These are phyloP conservation scores for Annulohypoxylon stygium DNA, from an alignment of 495 filamentous ascomycete species.

Conservation along the genomic window DNA sequence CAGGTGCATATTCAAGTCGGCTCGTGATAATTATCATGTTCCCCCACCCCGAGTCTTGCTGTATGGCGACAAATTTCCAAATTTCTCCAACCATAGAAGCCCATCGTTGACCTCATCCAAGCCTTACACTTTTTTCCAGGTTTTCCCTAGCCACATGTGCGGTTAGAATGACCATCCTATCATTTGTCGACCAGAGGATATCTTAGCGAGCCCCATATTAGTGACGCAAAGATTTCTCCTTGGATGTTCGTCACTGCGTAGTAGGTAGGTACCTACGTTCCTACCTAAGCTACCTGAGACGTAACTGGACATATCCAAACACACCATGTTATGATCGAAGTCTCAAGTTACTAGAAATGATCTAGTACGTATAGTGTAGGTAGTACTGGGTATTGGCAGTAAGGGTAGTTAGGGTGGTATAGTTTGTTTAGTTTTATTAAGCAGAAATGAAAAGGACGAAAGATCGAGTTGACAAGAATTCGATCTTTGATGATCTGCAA, in stretches of 20 bases:
- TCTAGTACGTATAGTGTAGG: not conserved
- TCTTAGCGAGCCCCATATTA: constrained; percentile 28
- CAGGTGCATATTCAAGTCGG: constrained; percentile 31
- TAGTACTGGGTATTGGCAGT: not conserved
- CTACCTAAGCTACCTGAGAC: not conserved
- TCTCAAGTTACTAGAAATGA: not conserved
- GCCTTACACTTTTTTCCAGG: constrained; percentile 16
- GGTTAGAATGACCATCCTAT: not conserved
- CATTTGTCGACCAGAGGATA: not conserved
- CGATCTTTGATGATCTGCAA: constrained; percentile 40
- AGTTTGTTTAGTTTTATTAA: constrained; percentile 9
- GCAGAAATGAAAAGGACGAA: constrained; percentile 3
- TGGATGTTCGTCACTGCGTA: not conserved
- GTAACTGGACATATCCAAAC: not conserved
- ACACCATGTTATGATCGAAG: not conserved
- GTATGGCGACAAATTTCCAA: constrained; percentile 7
- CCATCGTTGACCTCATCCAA: constrained; percentile 20
- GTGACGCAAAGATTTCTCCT: constrained; percentile 33
- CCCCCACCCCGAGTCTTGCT: not conserved
- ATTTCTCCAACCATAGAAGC: constrained; percentile 25
- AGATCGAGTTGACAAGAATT: constrained; percentile 33
- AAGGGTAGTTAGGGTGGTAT: not conserved
- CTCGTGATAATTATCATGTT: constrained; percentile 41
- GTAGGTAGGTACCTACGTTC: not conserved
- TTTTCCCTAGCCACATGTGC: not conserved